Evolutionary conservation across 371 early-diverging fungal species (phyloP), one percentile per base, ranked within the genome.

Genomic region (Lichtheimia hyalospora): DNA sequence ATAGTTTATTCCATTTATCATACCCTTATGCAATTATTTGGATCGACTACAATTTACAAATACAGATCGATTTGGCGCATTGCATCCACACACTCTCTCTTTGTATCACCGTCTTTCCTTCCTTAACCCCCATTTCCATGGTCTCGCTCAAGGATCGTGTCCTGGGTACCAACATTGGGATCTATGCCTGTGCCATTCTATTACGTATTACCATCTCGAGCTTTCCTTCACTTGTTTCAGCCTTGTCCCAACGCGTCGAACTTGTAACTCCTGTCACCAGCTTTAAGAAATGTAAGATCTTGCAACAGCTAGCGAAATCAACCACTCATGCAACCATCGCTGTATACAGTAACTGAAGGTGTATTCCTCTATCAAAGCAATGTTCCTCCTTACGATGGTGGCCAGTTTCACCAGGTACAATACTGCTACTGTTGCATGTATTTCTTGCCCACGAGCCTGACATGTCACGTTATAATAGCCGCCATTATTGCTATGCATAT

Each of bases 341-440:
- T 46, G 18, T 46, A 14, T 14, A 55, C 34, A 91, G 92, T 96
- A 34, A 83, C 85, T 16, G 97, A 96, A 77, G 96, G 96, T 28
- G 76, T 95, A n/a, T 90, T 81, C 69, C 77, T 96, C 40, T 91
- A 85, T 58, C 66, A 82, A 16, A 81, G 86, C 60, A 87, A 84
- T 42, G 81, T 96, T 0, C 84, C 92, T 25, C 94, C 95, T 10
- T 97, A 94, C 70, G 93, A 93, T 67, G 95, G 94, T 15, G 93
- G 90, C 39, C 76, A 90, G 14, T 92, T 87, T 64, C 93, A 95
- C 70, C 96, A 95, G 76, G 93, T 92, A 69, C 10, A 34, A 3
- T 40, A 8, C 20, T 13, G 21, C 13, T 34, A 34, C 8, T 8
- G 10, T 7, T 27, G 7, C 27, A 5, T 5, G 28, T 28, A 28